Base-by-base conservation (phyloP, 1,284 basidiomycete species). In the Heterobasidion irregulare region DNA sequence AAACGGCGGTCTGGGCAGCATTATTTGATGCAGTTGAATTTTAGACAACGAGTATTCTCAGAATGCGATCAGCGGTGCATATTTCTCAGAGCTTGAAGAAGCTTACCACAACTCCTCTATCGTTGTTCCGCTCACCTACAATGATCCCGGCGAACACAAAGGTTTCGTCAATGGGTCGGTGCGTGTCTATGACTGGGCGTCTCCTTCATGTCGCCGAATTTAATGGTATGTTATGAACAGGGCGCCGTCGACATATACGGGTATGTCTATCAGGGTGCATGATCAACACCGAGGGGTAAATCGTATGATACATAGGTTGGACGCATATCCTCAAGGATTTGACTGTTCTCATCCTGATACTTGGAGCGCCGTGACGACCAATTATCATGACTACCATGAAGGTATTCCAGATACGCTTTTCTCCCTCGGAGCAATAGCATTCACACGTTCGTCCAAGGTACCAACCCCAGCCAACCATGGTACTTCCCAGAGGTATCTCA, bases 21-120 rank as follows among this genome's bases (percentile, higher is more conserved):
- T 4, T 34, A 32, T 43, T 36, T 26, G 26, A 26, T 26, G 26
- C 26, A 16, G 18, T 32, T 9, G 33, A 9, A 2, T 50, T 36
- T 1, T n/a, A 82, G 90, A 92, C 63, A 93, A 92, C 55, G 91
- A 92, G 66, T 92, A 84, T 63, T 74, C 74, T 4, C 84, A 88
- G 60, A 66, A 74, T 45, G 53, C 64, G 5, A 62, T 70, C 3
- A 73, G 76, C 50, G 83, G 79, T 1, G 78, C 80, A 58, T 90
- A 90, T 64, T 90, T 89, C 58, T 75, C 67, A 1, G 76, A 88
- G 52, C 73, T 91, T 2, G 76, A 85, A 65, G 69, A 66, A 7
- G 76, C 73, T 13, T 88, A 84, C 63, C 75, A 71, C 41, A 65
- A 73, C 19, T 79, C 78, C 2, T 72, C 72, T 9, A 81, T 91